Evolutionary conservation across 768 basidiomycete species (phyloP).

Genomic region (Hemileccinum impolitum): DNA sequence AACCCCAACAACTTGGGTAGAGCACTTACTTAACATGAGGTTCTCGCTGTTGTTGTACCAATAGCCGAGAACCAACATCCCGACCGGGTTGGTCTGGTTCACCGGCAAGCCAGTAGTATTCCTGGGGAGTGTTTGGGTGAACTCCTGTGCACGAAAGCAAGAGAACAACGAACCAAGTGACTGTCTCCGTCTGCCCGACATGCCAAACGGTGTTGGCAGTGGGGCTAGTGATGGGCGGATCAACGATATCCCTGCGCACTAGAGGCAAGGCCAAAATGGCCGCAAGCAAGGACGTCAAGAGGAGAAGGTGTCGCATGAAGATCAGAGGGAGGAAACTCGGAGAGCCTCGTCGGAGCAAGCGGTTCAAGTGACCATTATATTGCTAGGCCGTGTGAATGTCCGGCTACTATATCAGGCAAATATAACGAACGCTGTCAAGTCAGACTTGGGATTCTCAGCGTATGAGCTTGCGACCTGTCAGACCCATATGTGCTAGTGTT

Average conservation of each 20-base stretch:
- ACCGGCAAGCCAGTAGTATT: constrained; percentile 22
- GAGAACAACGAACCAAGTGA: constrained; percentile 44
- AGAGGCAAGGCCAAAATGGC: constrained; percentile 33
- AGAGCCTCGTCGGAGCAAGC: constrained; percentile 13
- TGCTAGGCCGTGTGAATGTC: constrained; percentile 20
- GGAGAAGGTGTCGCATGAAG: constrained; percentile 25
- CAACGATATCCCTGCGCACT: constrained; percentile 41
- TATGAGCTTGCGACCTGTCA: too few relatives aligned
- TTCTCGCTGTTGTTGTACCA: constrained; percentile 28
- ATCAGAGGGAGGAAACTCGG: constrained; percentile 18
- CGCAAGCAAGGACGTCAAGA: constrained; percentile 18
- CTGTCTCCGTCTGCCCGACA: constrained; percentile 41
- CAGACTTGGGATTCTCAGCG: background rate
- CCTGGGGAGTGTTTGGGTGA: constrained; percentile 29
- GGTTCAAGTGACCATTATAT: constrained; percentile 15
- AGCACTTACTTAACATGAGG: constrained; percentile 28
- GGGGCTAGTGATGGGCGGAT: constrained; percentile 47
- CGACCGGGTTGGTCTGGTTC: constrained; percentile 28
- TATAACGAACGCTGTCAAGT: too few relatives aligned
- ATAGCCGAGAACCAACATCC: constrained; percentile 30
- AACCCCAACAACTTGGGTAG: background rate
- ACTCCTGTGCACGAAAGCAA: constrained; percentile 21
- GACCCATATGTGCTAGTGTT: too few relatives aligned
- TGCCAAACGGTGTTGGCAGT: constrained; percentile 41
- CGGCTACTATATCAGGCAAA: constrained; percentile 8